phyloP scores from a whole-genome alignment of 805 yeast genomes.

The Candida hungchunana region DNA sequence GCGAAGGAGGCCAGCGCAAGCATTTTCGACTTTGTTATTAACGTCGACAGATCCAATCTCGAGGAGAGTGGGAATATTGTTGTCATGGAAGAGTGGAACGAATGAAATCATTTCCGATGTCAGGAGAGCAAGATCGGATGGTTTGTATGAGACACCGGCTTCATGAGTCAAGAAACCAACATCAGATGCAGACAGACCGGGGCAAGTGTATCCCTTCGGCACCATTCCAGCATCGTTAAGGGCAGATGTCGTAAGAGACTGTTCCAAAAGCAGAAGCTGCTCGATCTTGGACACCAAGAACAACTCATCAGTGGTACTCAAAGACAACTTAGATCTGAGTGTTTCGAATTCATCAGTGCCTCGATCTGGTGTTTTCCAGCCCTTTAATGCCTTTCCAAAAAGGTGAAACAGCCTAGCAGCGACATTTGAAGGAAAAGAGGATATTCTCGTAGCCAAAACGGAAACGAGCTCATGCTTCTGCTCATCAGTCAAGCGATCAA shows the following conservation, averaged over 20 bases:
- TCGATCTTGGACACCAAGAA: conserved; percentile 47
- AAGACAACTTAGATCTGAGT: conserved; percentile 31
- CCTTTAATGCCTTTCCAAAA: conserved; percentile 47
- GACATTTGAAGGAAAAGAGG: conserved; percentile 31
- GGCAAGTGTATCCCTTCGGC: conserved; percentile 45
- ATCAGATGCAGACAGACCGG: conserved; percentile 60
- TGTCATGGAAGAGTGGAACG: conserved; percentile 30
- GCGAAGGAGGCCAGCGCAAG: conserved; percentile 47
- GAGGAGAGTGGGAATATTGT: conserved; percentile 42
- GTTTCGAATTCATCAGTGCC: conserved; percentile 40
- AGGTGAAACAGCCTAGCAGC: conserved; percentile 61
- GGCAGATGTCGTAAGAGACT: too few species aligned
- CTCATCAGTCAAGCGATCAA: conserved; percentile 47
- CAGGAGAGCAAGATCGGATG: conserved; percentile 39
- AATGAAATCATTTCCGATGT: conserved; percentile 42
- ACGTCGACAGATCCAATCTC: conserved; percentile 63
- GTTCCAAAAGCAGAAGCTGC: conserved; percentile 53
- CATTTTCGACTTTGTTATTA: conserved; percentile 49
- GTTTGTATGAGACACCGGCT: conserved; percentile 60
- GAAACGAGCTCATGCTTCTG: conserved; percentile 42
- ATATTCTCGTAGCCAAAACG: conserved; percentile 41
- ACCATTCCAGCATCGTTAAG: conserved; percentile 33
- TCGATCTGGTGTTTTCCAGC: conserved; percentile 46
- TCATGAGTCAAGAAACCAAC: conserved; percentile 59
- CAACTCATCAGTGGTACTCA: conserved; percentile 38